Evolutionary conservation across 768 basidiomycete species (phyloP).

Genomic region (Suillus bovinus): DNA sequence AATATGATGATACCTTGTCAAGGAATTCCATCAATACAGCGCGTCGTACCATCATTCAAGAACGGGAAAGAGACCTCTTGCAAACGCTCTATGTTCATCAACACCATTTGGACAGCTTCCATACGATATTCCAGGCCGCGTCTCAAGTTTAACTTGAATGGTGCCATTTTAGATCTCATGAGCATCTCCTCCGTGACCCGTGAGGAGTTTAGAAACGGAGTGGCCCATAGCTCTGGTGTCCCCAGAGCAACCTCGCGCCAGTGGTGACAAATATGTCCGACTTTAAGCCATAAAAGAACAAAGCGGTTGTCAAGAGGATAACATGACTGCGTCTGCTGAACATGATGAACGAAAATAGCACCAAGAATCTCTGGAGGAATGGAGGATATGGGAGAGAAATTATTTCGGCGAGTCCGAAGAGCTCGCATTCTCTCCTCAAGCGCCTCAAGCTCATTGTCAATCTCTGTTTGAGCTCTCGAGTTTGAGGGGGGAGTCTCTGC

Average conservation of each 20-base stretch:
- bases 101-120: constrained; percentile 30
- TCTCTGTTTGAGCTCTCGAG: constrained; percentile 1
- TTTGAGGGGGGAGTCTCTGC: background rate
- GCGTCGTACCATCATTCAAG: constrained; percentile 24
- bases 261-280: constrained; percentile 19
- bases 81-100: constrained; percentile 36
- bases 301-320: background rate
- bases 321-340: background rate
- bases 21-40: constrained; percentile 29
- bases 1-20: constrained; percentile 16
- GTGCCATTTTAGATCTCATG: constrained; percentile 43
- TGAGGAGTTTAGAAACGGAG: constrained; percentile 33
- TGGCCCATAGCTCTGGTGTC: constrained; percentile 42
- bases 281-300: constrained; percentile 7
- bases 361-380: constrained; percentile 12
- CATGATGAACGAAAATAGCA: constrained; percentile 6
- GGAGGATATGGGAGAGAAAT: constrained; percentile 7
- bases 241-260: constrained; percentile 43
- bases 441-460: too few species aligned
- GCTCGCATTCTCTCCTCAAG: constrained; percentile 3
- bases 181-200: constrained; percentile 46
- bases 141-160: constrained; percentile 23
- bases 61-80: constrained; percentile 31
- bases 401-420: constrained; percentile 10
- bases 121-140: constrained; percentile 30